A percentile compares a stretch with the other conserved stretches of the same genome.
These are phyloP conservation scores for Pugionium dolabratum DNA, from an alignment of 345 rosid genomes.

Conservation along the genomic window DNA sequence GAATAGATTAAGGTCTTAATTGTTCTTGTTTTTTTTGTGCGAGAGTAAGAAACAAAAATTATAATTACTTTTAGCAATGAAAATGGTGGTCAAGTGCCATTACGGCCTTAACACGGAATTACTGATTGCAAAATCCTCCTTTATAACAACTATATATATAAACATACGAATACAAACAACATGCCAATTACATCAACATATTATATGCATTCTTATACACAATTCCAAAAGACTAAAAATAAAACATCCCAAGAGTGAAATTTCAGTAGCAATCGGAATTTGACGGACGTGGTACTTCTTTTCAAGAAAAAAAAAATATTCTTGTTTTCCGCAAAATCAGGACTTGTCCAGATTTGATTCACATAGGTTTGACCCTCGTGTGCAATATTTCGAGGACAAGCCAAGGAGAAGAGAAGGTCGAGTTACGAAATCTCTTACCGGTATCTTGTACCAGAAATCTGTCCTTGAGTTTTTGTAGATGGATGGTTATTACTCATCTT, in stretches of 20 bases:
- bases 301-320: background rate
- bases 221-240: background rate
- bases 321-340: background rate
- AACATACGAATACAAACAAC: conserved; percentile 22
- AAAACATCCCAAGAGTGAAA: background rate
- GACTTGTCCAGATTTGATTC: background rate
- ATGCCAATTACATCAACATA: conserved; percentile 2
- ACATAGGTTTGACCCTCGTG: background rate
- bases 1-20: no score
- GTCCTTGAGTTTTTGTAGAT: conserved; percentile 41
- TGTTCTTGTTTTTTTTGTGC: conserved; percentile 1
- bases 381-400: conserved; percentile 5
- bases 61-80: no score
- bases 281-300: no score
- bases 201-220: conserved; percentile 21
- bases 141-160: background rate
- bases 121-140: conserved; percentile 1
- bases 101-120: background rate
- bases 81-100: background rate
- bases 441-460: conserved; percentile 43
- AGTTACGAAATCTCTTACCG: conserved; percentile 30
- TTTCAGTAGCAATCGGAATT: conserved; percentile 2
- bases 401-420: conserved; percentile 5
- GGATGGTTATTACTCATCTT: conserved; percentile 38
- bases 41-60: background rate